phyloP scores from a whole-genome alignment of 139 green algal genomes.

The Trebouxia sp. region DNA sequence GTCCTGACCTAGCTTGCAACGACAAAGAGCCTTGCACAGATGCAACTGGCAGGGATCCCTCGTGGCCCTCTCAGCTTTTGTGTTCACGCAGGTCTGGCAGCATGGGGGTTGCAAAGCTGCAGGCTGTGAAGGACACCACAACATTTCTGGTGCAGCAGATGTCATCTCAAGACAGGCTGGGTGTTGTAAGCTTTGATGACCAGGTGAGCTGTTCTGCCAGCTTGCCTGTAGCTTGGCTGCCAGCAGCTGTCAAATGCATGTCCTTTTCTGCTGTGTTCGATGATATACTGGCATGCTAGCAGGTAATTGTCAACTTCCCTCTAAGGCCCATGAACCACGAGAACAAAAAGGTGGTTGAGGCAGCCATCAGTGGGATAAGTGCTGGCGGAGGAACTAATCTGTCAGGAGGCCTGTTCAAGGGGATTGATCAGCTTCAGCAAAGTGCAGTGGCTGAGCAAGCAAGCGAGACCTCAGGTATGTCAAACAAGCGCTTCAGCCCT shows the following conservation, averaged over 20 bases:
- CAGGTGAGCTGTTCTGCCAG: neutral
- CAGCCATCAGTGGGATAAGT: neutral
- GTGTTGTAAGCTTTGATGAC: neutral
- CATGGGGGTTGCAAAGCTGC: neutral
- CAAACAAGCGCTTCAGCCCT: neutral
- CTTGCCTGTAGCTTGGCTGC: neutral
- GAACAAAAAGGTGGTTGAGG: neutral
- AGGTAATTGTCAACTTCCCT: neutral
- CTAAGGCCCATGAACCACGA: neutral
- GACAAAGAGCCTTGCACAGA: neutral
- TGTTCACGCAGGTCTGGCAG: neutral
- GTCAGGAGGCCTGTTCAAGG: neutral
- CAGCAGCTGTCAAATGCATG: neutral
- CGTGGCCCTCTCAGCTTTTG: neutral
- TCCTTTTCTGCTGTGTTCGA: neutral
- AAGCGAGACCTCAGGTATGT: neutral
- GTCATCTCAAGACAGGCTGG: slow-evolving; percentile 1
- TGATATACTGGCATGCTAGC: neutral
- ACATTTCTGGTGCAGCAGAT: slow-evolving; percentile 13
- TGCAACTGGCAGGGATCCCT: no score
- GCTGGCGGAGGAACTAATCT: neutral
- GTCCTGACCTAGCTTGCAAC: neutral
- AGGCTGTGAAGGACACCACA: neutral
- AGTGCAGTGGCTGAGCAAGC: neutral
- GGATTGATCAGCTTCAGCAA: neutral